Evolutionary conservation across 805 yeast genomes (phyloP), one percentile per base, ranked within the genome.

Genomic region (Candida rishiriensis): DNA sequence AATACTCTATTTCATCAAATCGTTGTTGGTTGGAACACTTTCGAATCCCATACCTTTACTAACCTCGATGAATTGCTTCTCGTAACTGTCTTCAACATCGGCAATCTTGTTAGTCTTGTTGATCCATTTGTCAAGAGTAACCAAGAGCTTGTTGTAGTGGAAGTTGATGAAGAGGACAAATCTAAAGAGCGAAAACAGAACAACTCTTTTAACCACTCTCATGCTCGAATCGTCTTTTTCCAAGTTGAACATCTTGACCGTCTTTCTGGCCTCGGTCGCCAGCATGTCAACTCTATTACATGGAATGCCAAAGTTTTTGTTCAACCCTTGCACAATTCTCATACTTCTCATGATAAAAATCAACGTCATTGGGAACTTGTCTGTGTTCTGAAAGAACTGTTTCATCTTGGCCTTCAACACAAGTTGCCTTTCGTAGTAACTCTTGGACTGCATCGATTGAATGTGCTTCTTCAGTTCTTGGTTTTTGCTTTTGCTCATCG

Each of bases 251-350:
- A 45, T 26, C 9, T 36, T 46, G 26, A 62, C 60, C 11, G 58
- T 46, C 33, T 42, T 52, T 17, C 57, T 56, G 29, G 88, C 87
- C 53, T 78, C 80, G 13, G 68, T 62, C 0, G 86, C 85, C 42
- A 85, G 67, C 28, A 82, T 57, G 46, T 79, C 81, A 51, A 85
- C 64, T 45, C 93, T 70, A 59, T 85, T 85, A n/a, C 84, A 83
- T 0, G 90, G 91, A 13, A 88, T 76, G 3, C 83, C 87, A 57
- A 76, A 77, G 31, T 66, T 66, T 51, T 78, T 79, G 59, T 86
- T 85, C 50, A 83, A 62, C 18, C 80, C 81, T 58, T 85, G 91
- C 40, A 86, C 73, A 69, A 85, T 84, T 47, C 90, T 68, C 84
- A 84, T 82, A 10, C 86, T 72, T 54, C 91, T 66, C 43, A 84